phyloP scores from a whole-genome alignment of 2,329 filamentous ascomycete genomes.

The Clarireedia homoeocarpa region DNA sequence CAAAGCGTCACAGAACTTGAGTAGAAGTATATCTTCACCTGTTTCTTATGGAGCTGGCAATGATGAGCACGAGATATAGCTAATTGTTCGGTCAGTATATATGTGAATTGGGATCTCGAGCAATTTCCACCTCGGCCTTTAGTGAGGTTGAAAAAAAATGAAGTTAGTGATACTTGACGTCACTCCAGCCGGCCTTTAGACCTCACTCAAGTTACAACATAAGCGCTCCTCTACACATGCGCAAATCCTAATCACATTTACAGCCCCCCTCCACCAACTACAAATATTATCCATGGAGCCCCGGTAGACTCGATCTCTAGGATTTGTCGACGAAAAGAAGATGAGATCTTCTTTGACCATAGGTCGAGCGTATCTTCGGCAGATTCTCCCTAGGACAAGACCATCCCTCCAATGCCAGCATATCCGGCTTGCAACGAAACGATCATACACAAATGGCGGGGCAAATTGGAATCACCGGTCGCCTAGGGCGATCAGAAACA shows the following conservation, averaged over 20 bases:
- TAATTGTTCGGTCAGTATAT: too few species aligned
- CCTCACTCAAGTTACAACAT: too few species aligned
- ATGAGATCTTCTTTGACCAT: constrained; percentile 40
- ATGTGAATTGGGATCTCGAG: not conserved
- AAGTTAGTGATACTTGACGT: constrained; percentile 1
- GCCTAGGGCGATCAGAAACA: constrained; percentile 11
- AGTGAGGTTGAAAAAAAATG: not conserved
- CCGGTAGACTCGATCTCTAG: constrained; percentile 14
- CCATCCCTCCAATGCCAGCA: constrained; percentile 20
- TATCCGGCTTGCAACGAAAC: constrained; percentile 11
- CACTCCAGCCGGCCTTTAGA: not conserved
- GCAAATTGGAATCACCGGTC: constrained; percentile 10
- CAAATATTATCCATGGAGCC: constrained; percentile 18
- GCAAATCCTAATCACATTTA: not conserved
- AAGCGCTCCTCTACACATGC: too few species aligned
- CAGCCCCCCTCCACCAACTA: not conserved
- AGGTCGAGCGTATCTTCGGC: constrained; percentile 38
- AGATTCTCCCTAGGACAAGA: constrained; percentile 27
- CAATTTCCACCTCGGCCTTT: too few species aligned
- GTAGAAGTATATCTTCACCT: not conserved
- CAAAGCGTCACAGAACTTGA: not conserved
- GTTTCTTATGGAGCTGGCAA: too few species aligned
- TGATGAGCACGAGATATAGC: too few species aligned
- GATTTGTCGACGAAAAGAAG: constrained; percentile 3
- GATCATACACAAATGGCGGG: constrained; percentile 10